These are phyloP conservation scores for Saksenaea oblongispora DNA, from an alignment of 371 early-diverging fungal genomes.

Conservation along the genomic window DNA sequence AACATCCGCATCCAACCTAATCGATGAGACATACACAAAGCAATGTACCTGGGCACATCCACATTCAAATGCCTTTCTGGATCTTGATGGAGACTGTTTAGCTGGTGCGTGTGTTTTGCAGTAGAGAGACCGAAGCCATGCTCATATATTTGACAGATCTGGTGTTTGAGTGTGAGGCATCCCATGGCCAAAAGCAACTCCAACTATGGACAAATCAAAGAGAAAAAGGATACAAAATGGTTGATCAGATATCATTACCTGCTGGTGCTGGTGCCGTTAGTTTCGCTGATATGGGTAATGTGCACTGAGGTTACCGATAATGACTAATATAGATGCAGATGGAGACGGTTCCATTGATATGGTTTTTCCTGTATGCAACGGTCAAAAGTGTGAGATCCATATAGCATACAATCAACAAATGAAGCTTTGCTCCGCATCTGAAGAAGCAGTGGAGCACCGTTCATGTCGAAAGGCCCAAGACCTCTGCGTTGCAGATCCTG, in stretches of 20 bases:
- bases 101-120: slow-evolving; percentile 49
- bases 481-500: slow-evolving; percentile 75
- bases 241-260: slow-evolving; percentile 63
- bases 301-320: not conserved
- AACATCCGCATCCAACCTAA: slow-evolving; percentile 25
- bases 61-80: slow-evolving; percentile 90
- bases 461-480: slow-evolving; percentile 64
- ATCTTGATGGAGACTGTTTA: slow-evolving; percentile 90
- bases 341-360: slow-evolving; percentile 89
- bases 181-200: slow-evolving; percentile 42
- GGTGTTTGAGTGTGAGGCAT: slow-evolving; percentile 75
- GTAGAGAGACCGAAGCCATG: not conserved
- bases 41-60: slow-evolving; percentile 73
- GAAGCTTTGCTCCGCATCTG: slow-evolving; percentile 66
- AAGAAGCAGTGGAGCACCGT: slow-evolving; percentile 24
- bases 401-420: slow-evolving; percentile 84
- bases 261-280: slow-evolving; percentile 75
- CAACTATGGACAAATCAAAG: slow-evolving; percentile 82
- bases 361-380: slow-evolving; percentile 71
- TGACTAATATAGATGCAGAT: slow-evolving; percentile 41
- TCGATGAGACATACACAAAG: slow-evolving; percentile 23
- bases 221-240: slow-evolving; percentile 62
- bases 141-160: slow-evolving; percentile 56
- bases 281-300: slow-evolving; percentile 81
- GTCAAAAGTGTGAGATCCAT: slow-evolving; percentile 65